These are phyloP conservation scores for Picea engelmannii DNA, from an alignment of 83 land plant species.

Conservation along the genomic window DNA sequence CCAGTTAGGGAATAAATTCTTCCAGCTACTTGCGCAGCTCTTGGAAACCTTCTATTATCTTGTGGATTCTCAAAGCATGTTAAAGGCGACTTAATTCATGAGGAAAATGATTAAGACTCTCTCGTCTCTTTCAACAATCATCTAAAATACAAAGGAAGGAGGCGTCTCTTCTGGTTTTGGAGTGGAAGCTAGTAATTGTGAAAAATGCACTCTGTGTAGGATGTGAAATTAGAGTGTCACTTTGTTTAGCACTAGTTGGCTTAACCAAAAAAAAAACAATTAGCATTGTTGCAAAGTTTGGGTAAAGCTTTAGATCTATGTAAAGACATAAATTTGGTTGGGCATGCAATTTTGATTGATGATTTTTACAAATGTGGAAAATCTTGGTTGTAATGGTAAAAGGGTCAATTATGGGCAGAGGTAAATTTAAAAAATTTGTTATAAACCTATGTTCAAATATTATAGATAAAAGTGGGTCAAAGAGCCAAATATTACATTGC, in stretches of 20 bases:
- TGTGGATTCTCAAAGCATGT: slow-evolving; percentile 42
- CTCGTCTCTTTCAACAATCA: slow-evolving; percentile 42
- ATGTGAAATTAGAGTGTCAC: slow-evolving; percentile 36
- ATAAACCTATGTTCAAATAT: too few relatives aligned
- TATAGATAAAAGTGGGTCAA: too few relatives aligned
- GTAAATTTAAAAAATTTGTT: too few relatives aligned
- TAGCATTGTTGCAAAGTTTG: slow-evolving; percentile 30
- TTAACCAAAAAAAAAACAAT: slow-evolving; percentile 13
- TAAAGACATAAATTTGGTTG: slow-evolving; percentile 19
- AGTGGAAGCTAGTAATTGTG: slow-evolving; percentile 25
- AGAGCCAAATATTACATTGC: too few relatives aligned
- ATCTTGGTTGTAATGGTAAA: too few relatives aligned
- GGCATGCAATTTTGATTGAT: slow-evolving; percentile 15
- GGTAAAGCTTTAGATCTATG: slow-evolving; percentile 28
- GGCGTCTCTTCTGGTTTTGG: slow-evolving; percentile 25
- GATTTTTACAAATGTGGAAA: too few relatives aligned
- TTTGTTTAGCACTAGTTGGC: slow-evolving; percentile 22
- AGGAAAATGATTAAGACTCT: slow-evolving; percentile 27
- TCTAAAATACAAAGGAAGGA: slow-evolving; percentile 44
- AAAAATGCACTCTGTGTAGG: slow-evolving; percentile 45
- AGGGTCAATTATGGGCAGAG: too few relatives aligned
- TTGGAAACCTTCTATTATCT: slow-evolving; percentile 31
- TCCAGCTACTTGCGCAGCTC: slow-evolving; percentile 29
- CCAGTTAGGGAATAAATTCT: slow-evolving; percentile 24
- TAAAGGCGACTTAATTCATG: slow-evolving; percentile 12